Conservation (phyloP, 192 early-diverging fungal genomes). For the Piromyces finnis region DNA sequence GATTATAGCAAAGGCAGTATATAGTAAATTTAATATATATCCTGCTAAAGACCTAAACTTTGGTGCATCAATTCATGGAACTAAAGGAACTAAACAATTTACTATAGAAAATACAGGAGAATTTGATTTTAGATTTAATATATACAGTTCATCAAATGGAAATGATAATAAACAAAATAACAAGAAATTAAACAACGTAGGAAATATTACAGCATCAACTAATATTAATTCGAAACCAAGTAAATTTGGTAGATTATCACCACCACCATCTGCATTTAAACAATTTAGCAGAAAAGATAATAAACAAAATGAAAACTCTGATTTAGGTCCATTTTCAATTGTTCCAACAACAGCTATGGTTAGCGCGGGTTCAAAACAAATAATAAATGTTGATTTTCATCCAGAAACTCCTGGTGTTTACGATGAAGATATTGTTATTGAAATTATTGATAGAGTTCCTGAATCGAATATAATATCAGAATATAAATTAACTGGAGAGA, state of each 20-base stretch:
- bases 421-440: conserved; percentile 35
- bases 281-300: conserved; percentile 20
- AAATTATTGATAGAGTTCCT: conserved; percentile 31
- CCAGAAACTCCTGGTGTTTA: conserved; percentile 30
- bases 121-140: conserved; percentile 40
- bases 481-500: conserved; percentile 32
- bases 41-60: conserved; percentile 40
- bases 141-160: conserved; percentile 26
- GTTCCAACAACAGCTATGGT: conserved; percentile 28
- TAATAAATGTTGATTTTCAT: conserved; percentile 42
- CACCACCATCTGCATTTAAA: conserved; percentile 14
- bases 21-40: conserved; percentile 28
- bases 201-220: conserved; percentile 4
- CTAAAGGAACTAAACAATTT: conserved; percentile 29
- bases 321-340: conserved; percentile 39
- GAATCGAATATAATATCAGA: conserved; percentile 18
- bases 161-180: conserved; percentile 11
- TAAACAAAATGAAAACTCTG: conserved; percentile 29
- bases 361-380: conserved; percentile 22
- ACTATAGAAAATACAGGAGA: conserved; percentile 40
- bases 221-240: conserved; percentile 13
- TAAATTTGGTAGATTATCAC: conserved; percentile 9
- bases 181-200: conserved; percentile 10
- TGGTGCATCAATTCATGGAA: conserved; percentile 35
- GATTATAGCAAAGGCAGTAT: conserved; percentile 28